Conservation (phyloP, 306 rosid genomes). For the Castanea sativa region DNA sequence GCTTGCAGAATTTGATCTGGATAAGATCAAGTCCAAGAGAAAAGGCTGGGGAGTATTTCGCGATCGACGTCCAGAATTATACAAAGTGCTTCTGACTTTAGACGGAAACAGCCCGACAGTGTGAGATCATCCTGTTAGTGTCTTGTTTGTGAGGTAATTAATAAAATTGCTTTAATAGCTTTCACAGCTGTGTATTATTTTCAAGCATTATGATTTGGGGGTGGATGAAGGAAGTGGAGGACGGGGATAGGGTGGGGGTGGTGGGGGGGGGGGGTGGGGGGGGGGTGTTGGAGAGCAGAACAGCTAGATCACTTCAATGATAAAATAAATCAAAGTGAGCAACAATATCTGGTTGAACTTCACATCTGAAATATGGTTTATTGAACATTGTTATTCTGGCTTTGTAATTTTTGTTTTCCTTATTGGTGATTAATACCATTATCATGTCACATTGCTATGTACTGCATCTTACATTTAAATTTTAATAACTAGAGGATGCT, state of each 20-base stretch:
- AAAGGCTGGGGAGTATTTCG: slow-evolving; percentile 89
- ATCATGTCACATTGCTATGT: not conserved
- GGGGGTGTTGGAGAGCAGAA: not conserved
- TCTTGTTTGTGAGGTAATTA: slow-evolving; percentile 4
- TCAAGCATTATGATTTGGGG: not conserved
- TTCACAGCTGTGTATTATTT: slow-evolving; percentile 15
- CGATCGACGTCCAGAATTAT: slow-evolving; percentile 88
- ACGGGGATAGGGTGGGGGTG: no score
- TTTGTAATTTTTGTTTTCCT: no score
- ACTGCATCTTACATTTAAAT: no score
- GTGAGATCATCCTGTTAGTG: slow-evolving; percentile 4
- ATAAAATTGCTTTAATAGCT: slow-evolving; percentile 4
- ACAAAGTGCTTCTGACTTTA: slow-evolving; percentile 80
- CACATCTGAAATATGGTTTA: not conserved
- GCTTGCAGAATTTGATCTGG: slow-evolving; percentile 74
- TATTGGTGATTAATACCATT: not conserved
- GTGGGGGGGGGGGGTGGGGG: no score
- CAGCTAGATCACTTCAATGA: not conserved
- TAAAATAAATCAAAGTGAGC: not conserved
- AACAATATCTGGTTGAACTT: not conserved
- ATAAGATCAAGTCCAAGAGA: slow-evolving; percentile 70
- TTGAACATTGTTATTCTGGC: not conserved
- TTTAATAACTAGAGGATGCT: no score
- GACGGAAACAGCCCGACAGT: slow-evolving; percentile 37
- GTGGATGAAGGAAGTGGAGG: not conserved